A percentile compares a stretch with the other conserved stretches of the same genome.
These are phyloP conservation scores for Massariosphaeria phaeospora DNA, from an alignment of 495 filamentous ascomycete genomes.

Conservation along the genomic window DNA sequence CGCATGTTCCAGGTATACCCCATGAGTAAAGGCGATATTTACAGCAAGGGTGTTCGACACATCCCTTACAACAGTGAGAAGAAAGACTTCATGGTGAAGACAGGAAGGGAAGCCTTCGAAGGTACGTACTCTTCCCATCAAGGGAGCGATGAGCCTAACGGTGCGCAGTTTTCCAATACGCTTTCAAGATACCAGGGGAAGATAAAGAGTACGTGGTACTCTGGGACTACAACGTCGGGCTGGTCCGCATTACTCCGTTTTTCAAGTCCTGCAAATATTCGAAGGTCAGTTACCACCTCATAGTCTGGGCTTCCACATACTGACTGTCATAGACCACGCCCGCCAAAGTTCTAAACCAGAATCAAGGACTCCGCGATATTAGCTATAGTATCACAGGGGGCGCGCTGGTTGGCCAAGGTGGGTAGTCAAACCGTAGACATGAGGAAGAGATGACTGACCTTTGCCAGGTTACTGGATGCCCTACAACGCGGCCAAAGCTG, in stretches of 20 bases:
- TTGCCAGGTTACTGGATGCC: constrained; percentile 92
- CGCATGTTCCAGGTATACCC: constrained; percentile 60
- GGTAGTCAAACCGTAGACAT: constrained; percentile 5
- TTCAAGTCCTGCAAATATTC: constrained; percentile 84
- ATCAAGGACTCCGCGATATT: constrained; percentile 76
- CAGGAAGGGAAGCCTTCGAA: constrained; percentile 81
- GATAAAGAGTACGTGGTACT: constrained; percentile 69
- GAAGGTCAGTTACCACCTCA: constrained; percentile 55
- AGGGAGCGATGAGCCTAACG: constrained; percentile 12
- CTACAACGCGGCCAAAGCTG: constrained; percentile 71
- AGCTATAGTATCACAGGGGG: constrained; percentile 94
- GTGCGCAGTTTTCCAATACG: constrained; percentile 77
- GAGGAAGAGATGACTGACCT: constrained; percentile 19
- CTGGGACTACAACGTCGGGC: constrained; percentile 97
- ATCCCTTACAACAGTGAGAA: constrained; percentile 95
- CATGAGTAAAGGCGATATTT: constrained; percentile 62
- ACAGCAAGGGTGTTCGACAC: constrained; percentile 57
- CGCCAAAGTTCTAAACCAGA: constrained; percentile 71
- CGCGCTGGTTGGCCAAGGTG: constrained; percentile 84
- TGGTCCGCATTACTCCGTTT: constrained; percentile 88
- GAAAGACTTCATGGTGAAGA: constrained; percentile 77
- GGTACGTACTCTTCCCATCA: constrained; percentile 49
- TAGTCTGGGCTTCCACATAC: not conserved
- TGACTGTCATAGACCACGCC: constrained; percentile 64
- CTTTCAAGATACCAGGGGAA: constrained; percentile 68